Conservation (phyloP, 108 stramenopile species). For the Cylindrotheca closterium region DNA sequence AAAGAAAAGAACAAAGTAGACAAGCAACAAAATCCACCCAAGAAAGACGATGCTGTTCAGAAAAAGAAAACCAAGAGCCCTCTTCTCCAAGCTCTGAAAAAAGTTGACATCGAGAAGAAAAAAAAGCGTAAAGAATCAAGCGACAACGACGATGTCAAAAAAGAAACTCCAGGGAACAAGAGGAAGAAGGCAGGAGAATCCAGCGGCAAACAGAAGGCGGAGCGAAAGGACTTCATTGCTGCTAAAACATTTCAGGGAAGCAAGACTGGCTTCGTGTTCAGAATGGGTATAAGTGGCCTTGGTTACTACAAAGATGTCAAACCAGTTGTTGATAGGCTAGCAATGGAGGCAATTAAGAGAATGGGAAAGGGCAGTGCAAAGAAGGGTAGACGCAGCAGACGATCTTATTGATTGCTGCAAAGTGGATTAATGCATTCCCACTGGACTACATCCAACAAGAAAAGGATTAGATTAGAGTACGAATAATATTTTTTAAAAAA, state of each 20-base stretch:
- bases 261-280: conserved; percentile 77
- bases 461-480: too few species aligned
- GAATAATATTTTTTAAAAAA: too few species aligned
- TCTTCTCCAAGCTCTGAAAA: conserved; percentile 77
- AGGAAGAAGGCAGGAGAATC: conserved; percentile 11
- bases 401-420: too few species aligned
- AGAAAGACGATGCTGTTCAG: conserved; percentile 8
- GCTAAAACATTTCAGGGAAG: conserved; percentile 72
- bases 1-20: conserved; percentile 21
- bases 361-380: neutral
- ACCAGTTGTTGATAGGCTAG: conserved; percentile 65
- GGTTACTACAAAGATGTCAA: conserved; percentile 80
- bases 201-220: conserved; percentile 12
- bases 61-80: conserved; percentile 47
- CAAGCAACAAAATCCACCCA: conserved; percentile 22
- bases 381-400: conserved; percentile 17
- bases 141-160: conserved; percentile 18
- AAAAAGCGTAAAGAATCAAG: conserved; percentile 4
- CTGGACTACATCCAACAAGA: too few species aligned
- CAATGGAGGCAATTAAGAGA: conserved; percentile 47
- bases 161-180: conserved; percentile 13
- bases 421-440: too few species aligned
- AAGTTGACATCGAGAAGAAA: conserved; percentile 50
- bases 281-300: conserved; percentile 60
- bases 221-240: conserved; percentile 48